Evolutionary conservation across 225 moss, liverwort and hornwort species (phyloP), one percentile per base, ranked within the genome.

Genomic region (Polytrichum commune): DNA sequence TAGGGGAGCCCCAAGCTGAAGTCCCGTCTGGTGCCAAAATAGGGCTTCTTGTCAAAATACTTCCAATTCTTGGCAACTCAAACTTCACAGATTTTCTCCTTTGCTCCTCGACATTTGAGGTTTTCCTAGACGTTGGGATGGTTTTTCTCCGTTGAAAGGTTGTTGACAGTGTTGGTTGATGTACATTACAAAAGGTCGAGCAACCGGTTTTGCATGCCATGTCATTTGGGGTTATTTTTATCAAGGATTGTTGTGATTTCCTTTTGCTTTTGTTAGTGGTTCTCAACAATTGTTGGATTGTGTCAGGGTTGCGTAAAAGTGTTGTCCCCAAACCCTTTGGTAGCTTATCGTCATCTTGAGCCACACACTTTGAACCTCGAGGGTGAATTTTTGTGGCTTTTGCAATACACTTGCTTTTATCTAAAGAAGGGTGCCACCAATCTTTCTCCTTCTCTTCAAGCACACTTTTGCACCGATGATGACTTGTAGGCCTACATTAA

Each of bases 351-450:
- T 0, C 54, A 27, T 71, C 55, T 6, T 28, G 5, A 0, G 73
- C 70, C 7, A 53, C 18, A n/a, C 82, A 69, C 0, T 18, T 32
- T 1, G 78, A 71, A 5, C n/a, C 67, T 0, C 8, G 67, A 0
- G 66, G 20, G 1, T 4, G 30, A 4, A 25, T 1, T 4, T 13
- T 46, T 32, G 8, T 33, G 24, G 9, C 9, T 1, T 4, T 26
- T 8, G 24, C 26, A 0, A 38, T 19, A 1, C 70, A 75, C 30
- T 1, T 67, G 1, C 82, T 83, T 9, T 84, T 72, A 19, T 85
- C 79, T 3, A 84, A 63, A 0, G 89, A 77, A 1, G 86, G 88
- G 27, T 84, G 85, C 72, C 93, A 89, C 78, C 84, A 88, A 0
- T 81, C 79, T 27, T 82, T 79, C n/a, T 72, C 81, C 24, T 73